Percentiles rank a stretch among this genome's conserved stretches.
Conservation (phyloP, 169 alveolate genomes). For the Cryptosporidium xiaoi region DNA sequence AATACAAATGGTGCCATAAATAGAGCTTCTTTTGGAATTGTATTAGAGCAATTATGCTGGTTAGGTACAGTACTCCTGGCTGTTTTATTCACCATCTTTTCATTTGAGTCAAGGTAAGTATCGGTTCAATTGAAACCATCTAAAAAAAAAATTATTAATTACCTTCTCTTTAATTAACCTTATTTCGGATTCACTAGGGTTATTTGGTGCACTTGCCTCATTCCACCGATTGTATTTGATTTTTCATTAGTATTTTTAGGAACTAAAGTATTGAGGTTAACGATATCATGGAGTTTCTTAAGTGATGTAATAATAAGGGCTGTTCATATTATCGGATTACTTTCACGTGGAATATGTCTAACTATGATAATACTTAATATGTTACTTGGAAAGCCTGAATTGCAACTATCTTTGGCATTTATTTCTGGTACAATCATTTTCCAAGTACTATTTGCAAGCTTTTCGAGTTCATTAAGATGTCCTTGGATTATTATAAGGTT, state of each 20-base stretch:
- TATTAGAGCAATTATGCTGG: conserved; percentile 63
- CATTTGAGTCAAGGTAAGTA: conserved; percentile 57
- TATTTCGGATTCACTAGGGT: neutral
- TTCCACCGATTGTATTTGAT: conserved; percentile 58
- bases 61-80: conserved; percentile 36
- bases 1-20: conserved; percentile 56
- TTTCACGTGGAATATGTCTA: conserved; percentile 32
- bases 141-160: neutral
- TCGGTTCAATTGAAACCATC: neutral
- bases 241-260: conserved; percentile 48
- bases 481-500: conserved; percentile 65
- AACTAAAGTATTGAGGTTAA: conserved; percentile 4
- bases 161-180: neutral
- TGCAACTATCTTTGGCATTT: conserved; percentile 43
- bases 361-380: conserved; percentile 3
- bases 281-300: conserved; percentile 46
- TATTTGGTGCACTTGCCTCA: conserved; percentile 20
- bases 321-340: conserved; percentile 42
- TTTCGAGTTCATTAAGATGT: conserved; percentile 51
- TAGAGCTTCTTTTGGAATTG: conserved; percentile 62
- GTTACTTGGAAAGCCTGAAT: conserved; percentile 36
- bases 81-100: conserved; percentile 33
- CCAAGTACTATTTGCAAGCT: conserved; percentile 60
- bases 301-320: conserved; percentile 44
- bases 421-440: conserved; percentile 30